These are phyloP conservation scores for Chloris gayana DNA, from an alignment of 176 grass and related monocot species.

Conservation along the genomic window DNA sequence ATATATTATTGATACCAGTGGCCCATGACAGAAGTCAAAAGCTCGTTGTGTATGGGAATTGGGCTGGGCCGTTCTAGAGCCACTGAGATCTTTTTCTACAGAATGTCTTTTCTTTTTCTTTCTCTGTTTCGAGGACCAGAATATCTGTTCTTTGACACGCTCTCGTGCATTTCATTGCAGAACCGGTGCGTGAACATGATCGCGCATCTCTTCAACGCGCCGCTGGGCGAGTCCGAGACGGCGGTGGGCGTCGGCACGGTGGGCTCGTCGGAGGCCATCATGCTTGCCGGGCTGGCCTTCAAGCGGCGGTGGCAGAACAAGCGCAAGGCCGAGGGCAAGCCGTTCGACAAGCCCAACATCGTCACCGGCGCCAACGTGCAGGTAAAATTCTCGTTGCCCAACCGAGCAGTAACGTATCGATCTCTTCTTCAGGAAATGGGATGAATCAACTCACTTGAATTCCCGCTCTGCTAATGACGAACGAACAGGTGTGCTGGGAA, in stretches of 20 bases:
- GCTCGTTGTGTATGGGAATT: too few species aligned
- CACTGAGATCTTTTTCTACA: too few species aligned
- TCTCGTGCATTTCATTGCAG: conserved; percentile 42
- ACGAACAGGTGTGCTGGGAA: conserved; percentile 87
- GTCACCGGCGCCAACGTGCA: conserved; percentile 98
- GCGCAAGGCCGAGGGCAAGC: conserved; percentile 84
- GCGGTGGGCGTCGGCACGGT: conserved; percentile 94
- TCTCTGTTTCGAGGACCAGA: too few species aligned
- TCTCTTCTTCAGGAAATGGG: background rate
- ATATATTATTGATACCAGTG: background rate
- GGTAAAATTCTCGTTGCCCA: conserved; percentile 22
- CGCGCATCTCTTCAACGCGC: conserved; percentile 86
- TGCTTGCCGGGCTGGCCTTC: conserved; percentile 96
- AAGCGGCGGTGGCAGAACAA: conserved; percentile 97
- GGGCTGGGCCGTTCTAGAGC: too few species aligned
- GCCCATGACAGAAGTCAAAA: background rate
- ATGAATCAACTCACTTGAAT: background rate
- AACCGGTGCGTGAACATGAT: conserved; percentile 99
- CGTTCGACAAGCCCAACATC: conserved; percentile 96
- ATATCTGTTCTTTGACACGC: background rate
- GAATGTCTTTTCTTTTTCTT: background rate
- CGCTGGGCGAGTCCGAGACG: conserved; percentile 81
- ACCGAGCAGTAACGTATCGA: too few species aligned
- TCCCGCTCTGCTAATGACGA: background rate
- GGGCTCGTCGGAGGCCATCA: conserved; percentile 97